Evolutionary conservation across 352 stramenopile genomes (phyloP), one percentile per base, ranked within the genome.

Genomic region (Globisporangium polare): DNA sequence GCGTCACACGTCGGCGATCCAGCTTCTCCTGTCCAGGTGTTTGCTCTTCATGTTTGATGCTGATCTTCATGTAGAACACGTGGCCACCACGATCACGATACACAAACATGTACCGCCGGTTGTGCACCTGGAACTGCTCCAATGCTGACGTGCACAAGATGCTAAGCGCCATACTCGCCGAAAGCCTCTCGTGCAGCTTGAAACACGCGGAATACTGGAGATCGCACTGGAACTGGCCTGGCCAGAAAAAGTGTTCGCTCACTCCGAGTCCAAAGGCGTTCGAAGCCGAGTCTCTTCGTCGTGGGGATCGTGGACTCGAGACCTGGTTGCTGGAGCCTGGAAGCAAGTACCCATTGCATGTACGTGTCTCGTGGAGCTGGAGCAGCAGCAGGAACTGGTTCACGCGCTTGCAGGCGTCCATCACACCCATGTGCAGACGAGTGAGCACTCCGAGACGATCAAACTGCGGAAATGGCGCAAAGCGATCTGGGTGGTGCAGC

Each of bases 61-160:
- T 88, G 64, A 95, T 92, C 56, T 91, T 91, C 72, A 96, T 92
- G 64, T 96, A 96, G 69, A 95, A 96, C 20, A 95, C 88, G 50
- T 95, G 83, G 3, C 88, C 86, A 22, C 85, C 80, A 5, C 84
- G 82, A 66, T 96, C 86, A 17, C 85, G 74, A 53, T 96, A 96
- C 10, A 96, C 88, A 65, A 96, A 96, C 29, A 92, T 83, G 33
- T 96, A 81, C 2, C 83, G 81, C 4, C 88, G 79, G 65, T 96
- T 96, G 72, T 94, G 86, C 33, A 96, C 88, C 77, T 96, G 84
- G 51, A 96, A 96, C 55, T 93, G 88, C 64, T 96, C 86, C 15
- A 96, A 65, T 33, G 88, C 88, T 58, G 87, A 91, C 17, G 84
- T 92, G 29, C 83, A 94, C 15, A 96, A 43, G 63, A 87, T 88